These are phyloP conservation scores for Verticillium isaacii DNA, from an alignment of 2,329 filamentous ascomycete species.

Conservation along the genomic window DNA sequence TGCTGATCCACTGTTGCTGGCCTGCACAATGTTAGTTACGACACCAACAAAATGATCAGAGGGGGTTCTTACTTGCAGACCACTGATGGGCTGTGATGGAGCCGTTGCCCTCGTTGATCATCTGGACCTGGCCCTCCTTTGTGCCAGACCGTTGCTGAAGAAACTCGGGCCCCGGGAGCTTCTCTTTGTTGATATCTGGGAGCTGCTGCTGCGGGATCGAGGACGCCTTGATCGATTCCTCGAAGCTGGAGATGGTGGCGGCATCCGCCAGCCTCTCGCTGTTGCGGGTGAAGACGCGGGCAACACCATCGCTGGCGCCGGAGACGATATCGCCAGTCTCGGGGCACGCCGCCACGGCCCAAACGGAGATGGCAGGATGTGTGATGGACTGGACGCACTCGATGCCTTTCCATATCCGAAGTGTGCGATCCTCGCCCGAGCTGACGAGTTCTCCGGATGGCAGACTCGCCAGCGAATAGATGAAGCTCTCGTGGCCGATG, in stretches of 20 bases:
- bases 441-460: conserved; percentile 87
- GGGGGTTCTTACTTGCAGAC: conserved; percentile 50
- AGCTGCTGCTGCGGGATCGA: conserved; percentile 85
- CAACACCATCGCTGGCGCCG: conserved; percentile 82
- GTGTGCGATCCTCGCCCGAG: conserved; percentile 89
- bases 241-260: conserved; percentile 67
- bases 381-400: conserved; percentile 94
- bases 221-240: conserved; percentile 75
- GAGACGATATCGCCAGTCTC: conserved; percentile 90
- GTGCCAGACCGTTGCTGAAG: conserved; percentile 75
- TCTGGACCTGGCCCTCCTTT: conserved; percentile 95
- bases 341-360: conserved; percentile 78
- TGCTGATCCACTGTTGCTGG: conserved; percentile 72
- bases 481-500: conserved; percentile 88
- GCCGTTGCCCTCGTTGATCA: conserved; percentile 79
- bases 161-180: conserved; percentile 84
- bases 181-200: conserved; percentile 83
- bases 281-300: conserved; percentile 77
- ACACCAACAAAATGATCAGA: too few species aligned
- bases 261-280: conserved; percentile 64
- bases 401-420: conserved; percentile 78
- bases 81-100: conserved; percentile 84
- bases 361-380: conserved; percentile 93
- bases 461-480: conserved; percentile 76
- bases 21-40: conserved; percentile 21